A percentile compares a stretch with the other conserved stretches of the same genome.
phyloP scores from a whole-genome alignment of 306 rosid species.

The Senna tora region DNA sequence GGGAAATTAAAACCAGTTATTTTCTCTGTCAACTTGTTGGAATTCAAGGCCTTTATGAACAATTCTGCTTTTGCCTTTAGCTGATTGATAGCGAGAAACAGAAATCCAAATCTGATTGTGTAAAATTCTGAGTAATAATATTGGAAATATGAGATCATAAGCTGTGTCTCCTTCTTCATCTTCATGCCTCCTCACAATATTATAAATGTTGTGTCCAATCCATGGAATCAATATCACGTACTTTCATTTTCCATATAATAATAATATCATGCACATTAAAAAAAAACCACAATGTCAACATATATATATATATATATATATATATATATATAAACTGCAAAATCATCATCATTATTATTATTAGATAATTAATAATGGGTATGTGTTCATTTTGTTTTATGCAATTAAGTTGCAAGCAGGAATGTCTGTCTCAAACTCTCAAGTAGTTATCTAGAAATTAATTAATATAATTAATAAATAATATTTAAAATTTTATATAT shows the following conservation, averaged over 20 bases:
- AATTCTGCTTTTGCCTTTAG: conserved; percentile 41
- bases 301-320: too few relatives aligned
- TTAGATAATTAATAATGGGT: too few relatives aligned
- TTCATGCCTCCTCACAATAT: conserved; percentile 11
- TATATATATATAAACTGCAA: too few relatives aligned
- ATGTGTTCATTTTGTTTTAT: too few relatives aligned
- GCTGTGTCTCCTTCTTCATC: conserved; percentile 21
- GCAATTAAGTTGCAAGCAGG: too few relatives aligned
- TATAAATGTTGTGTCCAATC: conserved; percentile 35
- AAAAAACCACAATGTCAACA: background rate
- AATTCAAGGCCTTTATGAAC: conserved; percentile 52
- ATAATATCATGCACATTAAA: background rate
- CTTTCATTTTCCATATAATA: conserved; percentile 7
- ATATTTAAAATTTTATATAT: too few relatives aligned
- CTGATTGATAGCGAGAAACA: conserved; percentile 46
- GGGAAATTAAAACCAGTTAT: too few relatives aligned
- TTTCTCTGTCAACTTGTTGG: conserved; percentile 58
- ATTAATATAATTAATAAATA: too few relatives aligned
- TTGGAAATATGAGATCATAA: conserved; percentile 39
- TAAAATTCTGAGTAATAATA: conserved; percentile 37
- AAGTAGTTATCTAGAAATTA: too few relatives aligned
- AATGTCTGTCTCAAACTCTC: too few relatives aligned
- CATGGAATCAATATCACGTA: conserved; percentile 45
- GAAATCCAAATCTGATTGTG: conserved; percentile 57
- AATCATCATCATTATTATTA: too few relatives aligned